These are phyloP conservation scores for Saccharum officinarum DNA, from an alignment of 176 grass and related monocot species.

Conservation along the genomic window DNA sequence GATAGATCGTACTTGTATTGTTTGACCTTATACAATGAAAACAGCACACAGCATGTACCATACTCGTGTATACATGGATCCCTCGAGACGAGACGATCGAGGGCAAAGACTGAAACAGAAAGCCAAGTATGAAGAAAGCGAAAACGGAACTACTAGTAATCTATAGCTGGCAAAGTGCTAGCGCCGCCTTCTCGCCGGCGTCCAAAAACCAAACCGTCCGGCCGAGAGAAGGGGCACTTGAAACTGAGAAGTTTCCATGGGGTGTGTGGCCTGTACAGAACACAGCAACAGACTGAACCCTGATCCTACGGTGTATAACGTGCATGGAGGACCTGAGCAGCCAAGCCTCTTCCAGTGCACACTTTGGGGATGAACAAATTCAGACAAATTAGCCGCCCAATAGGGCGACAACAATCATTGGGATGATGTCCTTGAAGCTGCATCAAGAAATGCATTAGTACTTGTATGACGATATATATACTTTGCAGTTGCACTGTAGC, in stretches of 20 bases:
- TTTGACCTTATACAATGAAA: constrained; percentile 20
- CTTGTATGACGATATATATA: background rate
- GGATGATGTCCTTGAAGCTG: constrained; percentile 47
- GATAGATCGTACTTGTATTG: background rate
- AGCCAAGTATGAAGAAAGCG: background rate
- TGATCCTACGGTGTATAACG: constrained; percentile 40
- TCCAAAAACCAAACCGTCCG: constrained; percentile 36
- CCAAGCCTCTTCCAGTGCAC: constrained; percentile 60
- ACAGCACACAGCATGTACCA: constrained; percentile 26
- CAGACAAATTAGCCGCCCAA: background rate
- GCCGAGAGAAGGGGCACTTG: background rate
- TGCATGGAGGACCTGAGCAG: constrained; percentile 59
- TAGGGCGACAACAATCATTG: constrained; percentile 10
- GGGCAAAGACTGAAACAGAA: constrained; percentile 13
- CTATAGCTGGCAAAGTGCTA: background rate
- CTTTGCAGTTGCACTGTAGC: background rate
- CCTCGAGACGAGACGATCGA: background rate
- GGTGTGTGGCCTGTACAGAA: constrained; percentile 47
- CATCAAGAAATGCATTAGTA: constrained; percentile 16
- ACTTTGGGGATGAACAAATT: background rate
- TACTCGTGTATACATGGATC: constrained; percentile 22
- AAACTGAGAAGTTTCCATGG: background rate
- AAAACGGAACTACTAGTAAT: constrained; percentile 6
- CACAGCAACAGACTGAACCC: constrained; percentile 6
- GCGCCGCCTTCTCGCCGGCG: constrained; percentile 14